phyloP scores from a whole-genome alignment of 768 basidiomycete genomes.

The Amanita brunnescens region DNA sequence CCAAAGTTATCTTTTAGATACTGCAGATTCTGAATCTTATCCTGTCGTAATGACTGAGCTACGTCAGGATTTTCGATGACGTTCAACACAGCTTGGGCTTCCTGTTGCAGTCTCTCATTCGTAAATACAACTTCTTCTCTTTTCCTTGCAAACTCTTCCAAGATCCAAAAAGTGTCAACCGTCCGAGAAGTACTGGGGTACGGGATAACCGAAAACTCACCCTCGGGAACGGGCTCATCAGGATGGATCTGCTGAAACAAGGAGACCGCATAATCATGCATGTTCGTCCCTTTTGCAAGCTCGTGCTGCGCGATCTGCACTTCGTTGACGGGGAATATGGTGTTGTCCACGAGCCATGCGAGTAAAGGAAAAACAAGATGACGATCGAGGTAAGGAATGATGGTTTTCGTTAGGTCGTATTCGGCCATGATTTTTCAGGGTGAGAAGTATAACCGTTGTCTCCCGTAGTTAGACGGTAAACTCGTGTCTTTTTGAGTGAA shows the following conservation, averaged over 20 bases:
- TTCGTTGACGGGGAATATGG: conserved; percentile 70
- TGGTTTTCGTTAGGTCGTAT: conserved; percentile 83
- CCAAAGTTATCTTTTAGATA: conserved; percentile 90
- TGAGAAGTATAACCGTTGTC: too few species aligned
- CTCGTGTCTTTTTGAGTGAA: too few species aligned
- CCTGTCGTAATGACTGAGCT: conserved; percentile 87
- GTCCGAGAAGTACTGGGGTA: not conserved
- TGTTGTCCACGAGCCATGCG: conserved; percentile 71
- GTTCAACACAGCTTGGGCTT: conserved; percentile 88
- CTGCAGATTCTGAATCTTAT: conserved; percentile 93
- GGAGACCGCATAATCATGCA: conserved; percentile 88
- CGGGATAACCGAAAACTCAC: conserved; percentile 28
- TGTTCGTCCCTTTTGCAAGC: conserved; percentile 93
- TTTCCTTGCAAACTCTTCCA: conserved; percentile 74
- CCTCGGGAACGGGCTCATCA: conserved; percentile 57
- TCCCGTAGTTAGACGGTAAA: too few species aligned
- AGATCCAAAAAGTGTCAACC: not conserved
- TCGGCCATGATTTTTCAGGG: conserved; percentile 69
- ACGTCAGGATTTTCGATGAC: conserved; percentile 97
- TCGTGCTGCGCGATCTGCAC: conserved; percentile 93
- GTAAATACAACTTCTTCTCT: conserved; percentile 76
- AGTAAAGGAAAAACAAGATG: conserved; percentile 93
- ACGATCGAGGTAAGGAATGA: conserved; percentile 89
- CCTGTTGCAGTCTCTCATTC: conserved; percentile 77
- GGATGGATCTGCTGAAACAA: conserved; percentile 76